Conservation (phyloP, 441 rosid genomes). For the Corymbia citriodora region DNA sequence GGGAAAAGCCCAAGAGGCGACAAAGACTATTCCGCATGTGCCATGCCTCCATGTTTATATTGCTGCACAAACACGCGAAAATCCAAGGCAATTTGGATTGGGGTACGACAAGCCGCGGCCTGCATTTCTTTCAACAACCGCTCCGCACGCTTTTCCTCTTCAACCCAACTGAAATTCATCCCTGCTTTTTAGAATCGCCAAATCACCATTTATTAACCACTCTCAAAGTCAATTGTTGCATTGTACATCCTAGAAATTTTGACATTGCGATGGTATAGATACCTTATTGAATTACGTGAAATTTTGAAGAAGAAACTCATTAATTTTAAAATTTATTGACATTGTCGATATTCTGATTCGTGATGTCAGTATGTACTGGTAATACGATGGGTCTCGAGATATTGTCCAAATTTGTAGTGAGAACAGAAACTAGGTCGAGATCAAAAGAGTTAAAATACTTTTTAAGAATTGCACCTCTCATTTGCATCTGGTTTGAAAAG, state of each 20-base stretch:
- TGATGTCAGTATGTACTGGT: fast-evolving
- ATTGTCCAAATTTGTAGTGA: fast-evolving
- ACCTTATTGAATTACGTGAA: too few species aligned
- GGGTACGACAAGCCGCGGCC: not conserved
- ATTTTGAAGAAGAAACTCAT: not conserved
- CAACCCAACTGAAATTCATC: not conserved
- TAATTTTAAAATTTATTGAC: not conserved
- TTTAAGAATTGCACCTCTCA: not conserved
- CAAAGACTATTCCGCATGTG: not conserved
- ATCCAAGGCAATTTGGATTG: not conserved
- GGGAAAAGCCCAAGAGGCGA: not conserved
- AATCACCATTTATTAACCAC: not conserved
- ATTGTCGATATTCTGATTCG: fast-evolving
- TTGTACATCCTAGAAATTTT: fast-evolving
- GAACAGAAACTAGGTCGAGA: too few species aligned
- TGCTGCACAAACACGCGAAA: not conserved
- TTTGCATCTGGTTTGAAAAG: fast-evolving
- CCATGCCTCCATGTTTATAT: not conserved
- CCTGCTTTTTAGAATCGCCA: not conserved
- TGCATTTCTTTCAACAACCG: not conserved
- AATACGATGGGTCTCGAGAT: not conserved
- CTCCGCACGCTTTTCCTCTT: not conserved
- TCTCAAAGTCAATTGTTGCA: not conserved
- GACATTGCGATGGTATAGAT: too few species aligned
- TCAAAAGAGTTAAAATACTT: not conserved